Conservation (phyloP, 768 basidiomycete genomes). For the Lactarius tabidus region DNA sequence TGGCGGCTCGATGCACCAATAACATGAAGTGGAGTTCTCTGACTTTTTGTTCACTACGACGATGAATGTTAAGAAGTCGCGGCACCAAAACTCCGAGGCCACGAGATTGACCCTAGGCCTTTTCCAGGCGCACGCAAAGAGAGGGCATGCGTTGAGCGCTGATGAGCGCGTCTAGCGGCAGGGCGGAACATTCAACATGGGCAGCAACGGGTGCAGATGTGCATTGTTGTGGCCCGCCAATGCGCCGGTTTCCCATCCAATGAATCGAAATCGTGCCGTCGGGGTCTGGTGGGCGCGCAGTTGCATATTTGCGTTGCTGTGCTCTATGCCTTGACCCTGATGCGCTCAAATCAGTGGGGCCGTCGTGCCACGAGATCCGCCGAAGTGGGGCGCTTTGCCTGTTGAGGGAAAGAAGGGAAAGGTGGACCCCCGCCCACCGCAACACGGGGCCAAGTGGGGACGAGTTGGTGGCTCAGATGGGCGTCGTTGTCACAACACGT, state of each 20-base stretch:
- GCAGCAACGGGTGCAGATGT: too few relatives aligned
- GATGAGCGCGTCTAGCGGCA: background rate
- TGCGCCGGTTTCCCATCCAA: background rate
- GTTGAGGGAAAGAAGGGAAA: background rate
- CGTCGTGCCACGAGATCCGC: constrained; percentile 12
- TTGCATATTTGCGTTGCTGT: background rate
- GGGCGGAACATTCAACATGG: too few relatives aligned
- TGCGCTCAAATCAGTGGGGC: background rate
- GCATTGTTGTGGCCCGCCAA: too few relatives aligned
- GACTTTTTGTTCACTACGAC: background rate
- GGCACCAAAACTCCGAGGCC: constrained; percentile 7
- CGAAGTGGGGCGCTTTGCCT: background rate
- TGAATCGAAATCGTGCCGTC: background rate
- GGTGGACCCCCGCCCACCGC: constrained; percentile 9
- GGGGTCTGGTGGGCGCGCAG: background rate
- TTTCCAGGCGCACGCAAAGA: background rate
- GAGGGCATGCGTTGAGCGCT: background rate
- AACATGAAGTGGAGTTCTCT: background rate
- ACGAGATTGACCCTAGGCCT: background rate
- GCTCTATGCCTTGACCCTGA: background rate
- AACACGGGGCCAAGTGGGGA: constrained; percentile 3
- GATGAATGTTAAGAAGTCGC: background rate
- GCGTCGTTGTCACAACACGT: constrained; percentile 13
- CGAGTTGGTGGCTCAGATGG: constrained; percentile 5
- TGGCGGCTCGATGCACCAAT: background rate